Percentiles rank a stretch among this genome's conserved stretches.
These are phyloP conservation scores for Gynostemma pentaphyllum DNA, from an alignment of 306 rosid species.

Conservation along the genomic window DNA sequence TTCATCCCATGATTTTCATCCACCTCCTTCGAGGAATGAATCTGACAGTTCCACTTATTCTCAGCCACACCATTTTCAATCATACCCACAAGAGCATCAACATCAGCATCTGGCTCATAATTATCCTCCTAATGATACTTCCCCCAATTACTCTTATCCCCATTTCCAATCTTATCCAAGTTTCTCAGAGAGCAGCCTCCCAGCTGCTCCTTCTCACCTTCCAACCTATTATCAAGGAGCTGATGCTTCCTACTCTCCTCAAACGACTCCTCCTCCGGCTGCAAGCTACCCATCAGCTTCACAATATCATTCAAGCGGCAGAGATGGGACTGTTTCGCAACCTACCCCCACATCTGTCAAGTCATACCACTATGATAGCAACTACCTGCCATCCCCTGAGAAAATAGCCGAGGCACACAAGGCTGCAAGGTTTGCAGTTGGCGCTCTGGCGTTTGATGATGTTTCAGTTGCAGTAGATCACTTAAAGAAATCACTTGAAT, in stretches of 20 bases:
- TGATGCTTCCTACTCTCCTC: conserved; percentile 47
- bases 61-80: conserved; percentile 41
- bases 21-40: conserved; percentile 41
- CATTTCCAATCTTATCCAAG: conserved; percentile 95
- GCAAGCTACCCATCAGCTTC: conserved; percentile 33
- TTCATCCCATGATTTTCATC: conserved; percentile 57
- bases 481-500: conserved; percentile 78
- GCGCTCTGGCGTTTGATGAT: conserved; percentile 96
- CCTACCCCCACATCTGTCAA: conserved; percentile 33
- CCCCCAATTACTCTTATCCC: conserved; percentile 36
- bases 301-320: conserved; percentile 34
- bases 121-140: conserved; percentile 47
- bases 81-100: conserved; percentile 54
- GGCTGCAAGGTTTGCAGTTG: conserved; percentile 98
- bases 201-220: conserved; percentile 52
- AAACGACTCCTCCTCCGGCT: conserved; percentile 35
- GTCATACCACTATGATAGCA: conserved; percentile 62
- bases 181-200: conserved; percentile 77
- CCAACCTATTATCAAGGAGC: conserved; percentile 54
- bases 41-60: conserved; percentile 51
- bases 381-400: conserved; percentile 79
- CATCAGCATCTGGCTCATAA: conserved; percentile 51
- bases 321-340: conserved; percentile 42
- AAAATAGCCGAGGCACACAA: conserved; percentile 94
- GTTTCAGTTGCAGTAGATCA: conserved; percentile 75